Evolutionary conservation across 2,329 filamentous ascomycete genomes (phyloP).

Genomic region (Diaporthe aspalathi): DNA sequence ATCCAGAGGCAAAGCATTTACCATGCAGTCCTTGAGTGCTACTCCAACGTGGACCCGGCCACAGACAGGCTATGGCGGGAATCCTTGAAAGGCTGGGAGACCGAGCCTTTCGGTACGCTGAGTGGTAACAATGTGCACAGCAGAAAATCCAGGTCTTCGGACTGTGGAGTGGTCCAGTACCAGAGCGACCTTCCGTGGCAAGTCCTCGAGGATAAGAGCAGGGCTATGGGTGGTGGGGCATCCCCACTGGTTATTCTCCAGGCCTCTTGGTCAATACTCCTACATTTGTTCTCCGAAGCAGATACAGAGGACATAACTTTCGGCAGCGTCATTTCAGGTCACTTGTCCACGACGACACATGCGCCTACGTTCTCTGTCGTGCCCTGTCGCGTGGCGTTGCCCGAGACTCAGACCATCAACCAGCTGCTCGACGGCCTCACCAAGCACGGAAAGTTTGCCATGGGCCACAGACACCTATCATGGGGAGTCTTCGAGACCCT

Average conservation of each 20-base stretch:
- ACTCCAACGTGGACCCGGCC: conserved; percentile 32
- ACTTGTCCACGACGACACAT: conserved; percentile 44
- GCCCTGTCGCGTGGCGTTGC: conserved; percentile 47
- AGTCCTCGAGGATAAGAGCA: conserved; percentile 40
- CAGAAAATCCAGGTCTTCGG: conserved; percentile 19
- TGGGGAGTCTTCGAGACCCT: conserved; percentile 45
- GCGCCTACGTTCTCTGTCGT: conserved; percentile 51
- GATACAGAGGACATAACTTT: conserved; percentile 50
- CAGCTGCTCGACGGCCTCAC: conserved; percentile 40
- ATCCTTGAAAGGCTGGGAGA: conserved; percentile 41
- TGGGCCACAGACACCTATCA: conserved; percentile 44
- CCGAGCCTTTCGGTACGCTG: conserved; percentile 41
- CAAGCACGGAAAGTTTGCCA: conserved; percentile 28
- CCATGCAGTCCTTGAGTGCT: conserved; percentile 39
- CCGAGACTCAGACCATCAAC: conserved; percentile 36
- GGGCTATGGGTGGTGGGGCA: conserved; percentile 41
- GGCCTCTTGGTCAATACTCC: conserved; percentile 50
- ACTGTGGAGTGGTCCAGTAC: conserved; percentile 35
- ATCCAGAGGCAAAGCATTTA: conserved; percentile 38
- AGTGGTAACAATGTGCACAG: conserved; percentile 41
- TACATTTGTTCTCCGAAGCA: conserved; percentile 48
- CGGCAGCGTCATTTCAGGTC: conserved; percentile 50
- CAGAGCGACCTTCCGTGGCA: conserved; percentile 37
- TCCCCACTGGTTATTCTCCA: conserved; percentile 51
- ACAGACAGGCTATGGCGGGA: conserved; percentile 39